Evolutionary conservation across 768 basidiomycete species (phyloP).

Genomic region (Macrolepiota albuminosa): DNA sequence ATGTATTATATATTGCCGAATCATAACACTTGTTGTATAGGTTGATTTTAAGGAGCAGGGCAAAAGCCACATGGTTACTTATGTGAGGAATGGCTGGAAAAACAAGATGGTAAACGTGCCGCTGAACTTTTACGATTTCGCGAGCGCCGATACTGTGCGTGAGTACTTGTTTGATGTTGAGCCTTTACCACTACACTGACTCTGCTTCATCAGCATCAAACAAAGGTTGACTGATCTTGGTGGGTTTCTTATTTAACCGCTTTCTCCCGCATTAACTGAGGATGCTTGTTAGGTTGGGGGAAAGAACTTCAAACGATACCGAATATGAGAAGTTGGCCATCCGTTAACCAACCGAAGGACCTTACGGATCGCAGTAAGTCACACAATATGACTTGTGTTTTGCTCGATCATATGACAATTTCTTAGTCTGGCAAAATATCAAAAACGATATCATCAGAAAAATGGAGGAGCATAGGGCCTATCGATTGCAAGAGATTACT

Average conservation of each 20-base stretch:
- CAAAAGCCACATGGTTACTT: too few relatives aligned
- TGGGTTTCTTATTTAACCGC: background rate
- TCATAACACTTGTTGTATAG: too few relatives aligned
- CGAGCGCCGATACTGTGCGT: background rate
- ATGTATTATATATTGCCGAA: too few relatives aligned
- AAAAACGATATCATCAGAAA: background rate
- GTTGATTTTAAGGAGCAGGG: too few relatives aligned
- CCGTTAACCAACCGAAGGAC: background rate
- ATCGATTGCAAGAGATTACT: too few relatives aligned
- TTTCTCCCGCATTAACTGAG: background rate
- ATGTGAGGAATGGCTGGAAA: background rate
- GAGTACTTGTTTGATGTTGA: background rate
- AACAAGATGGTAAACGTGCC: background rate
- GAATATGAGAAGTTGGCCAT: background rate
- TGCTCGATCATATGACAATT: background rate
- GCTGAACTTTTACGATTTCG: background rate
- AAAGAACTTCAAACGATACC: background rate
- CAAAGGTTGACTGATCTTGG: background rate
- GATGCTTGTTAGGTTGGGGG: background rate
- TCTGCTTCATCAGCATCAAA: background rate
- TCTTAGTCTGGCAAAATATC: background rate
- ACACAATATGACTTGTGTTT: too few relatives aligned
- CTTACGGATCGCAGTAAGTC: constrained; percentile 3
- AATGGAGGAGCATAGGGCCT: background rate
- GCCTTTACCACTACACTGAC: background rate